phyloP scores from a whole-genome alignment of 805 yeast species.

The Candida caryicola region DNA sequence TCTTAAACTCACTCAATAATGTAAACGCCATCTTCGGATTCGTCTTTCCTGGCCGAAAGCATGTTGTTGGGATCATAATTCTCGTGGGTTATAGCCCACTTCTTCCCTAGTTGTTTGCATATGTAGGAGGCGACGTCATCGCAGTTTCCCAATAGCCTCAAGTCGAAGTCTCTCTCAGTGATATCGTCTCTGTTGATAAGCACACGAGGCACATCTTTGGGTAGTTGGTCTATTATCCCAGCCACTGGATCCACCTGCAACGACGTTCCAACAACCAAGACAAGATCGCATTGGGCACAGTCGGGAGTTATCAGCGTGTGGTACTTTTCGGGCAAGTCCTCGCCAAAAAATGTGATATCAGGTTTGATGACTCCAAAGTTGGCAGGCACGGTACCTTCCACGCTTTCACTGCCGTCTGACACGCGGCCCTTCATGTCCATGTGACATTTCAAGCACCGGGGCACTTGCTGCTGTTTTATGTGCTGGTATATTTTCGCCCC shows the following conservation, averaged over 20 bases:
- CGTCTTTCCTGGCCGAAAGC: not conserved
- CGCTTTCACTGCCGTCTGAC: too few relatives aligned
- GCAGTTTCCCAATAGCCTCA: slow-evolving; percentile 38
- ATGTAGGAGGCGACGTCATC: slow-evolving; percentile 40
- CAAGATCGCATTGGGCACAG: slow-evolving; percentile 68
- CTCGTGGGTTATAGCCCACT: slow-evolving; percentile 24
- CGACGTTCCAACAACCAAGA: slow-evolving; percentile 82
- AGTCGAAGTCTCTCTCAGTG: slow-evolving; percentile 36
- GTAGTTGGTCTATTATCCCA: slow-evolving; percentile 34
- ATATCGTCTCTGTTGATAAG: slow-evolving; percentile 40
- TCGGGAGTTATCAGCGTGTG: slow-evolving; percentile 45
- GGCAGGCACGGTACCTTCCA: too few relatives aligned
- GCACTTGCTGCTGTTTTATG: slow-evolving; percentile 47
- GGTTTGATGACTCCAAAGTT: slow-evolving; percentile 68
- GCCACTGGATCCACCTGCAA: slow-evolving; percentile 60
- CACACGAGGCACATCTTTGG: slow-evolving; percentile 35
- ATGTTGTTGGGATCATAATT: not conserved
- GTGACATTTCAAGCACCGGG: slow-evolving; percentile 51
- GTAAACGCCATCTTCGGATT: too few relatives aligned
- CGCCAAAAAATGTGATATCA: slow-evolving; percentile 84
- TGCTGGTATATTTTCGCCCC: slow-evolving; percentile 47
- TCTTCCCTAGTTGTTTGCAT: slow-evolving; percentile 25
- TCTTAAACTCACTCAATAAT: too few relatives aligned
- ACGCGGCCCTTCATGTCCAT: slow-evolving; percentile 21
- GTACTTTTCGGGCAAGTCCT: slow-evolving; percentile 51